Evolutionary conservation across 805 yeast species (phyloP), one percentile per base, ranked within the genome.

Genomic region (Isabelozyma heimii): DNA sequence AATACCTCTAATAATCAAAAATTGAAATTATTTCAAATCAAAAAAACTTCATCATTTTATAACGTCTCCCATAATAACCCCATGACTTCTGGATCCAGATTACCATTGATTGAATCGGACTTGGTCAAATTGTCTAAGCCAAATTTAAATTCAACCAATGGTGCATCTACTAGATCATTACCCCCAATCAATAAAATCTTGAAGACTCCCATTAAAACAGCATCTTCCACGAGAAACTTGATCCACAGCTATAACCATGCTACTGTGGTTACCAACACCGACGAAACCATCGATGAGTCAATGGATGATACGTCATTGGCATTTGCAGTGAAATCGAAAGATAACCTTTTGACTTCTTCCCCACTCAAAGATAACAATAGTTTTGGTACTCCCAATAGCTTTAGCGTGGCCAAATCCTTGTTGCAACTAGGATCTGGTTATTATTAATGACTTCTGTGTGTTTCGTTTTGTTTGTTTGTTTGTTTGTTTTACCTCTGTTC

Each of bases 381-480:
- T 37, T 70, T 72, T 47, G 75, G 75, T n/a, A 73, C 79, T 16
- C 79, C 79, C 45, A 73, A 71, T 58, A 69, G 75, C 46, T 73
- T 73, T 51, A 65, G 70, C 44, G 76, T 73, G 47, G 79, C 79
- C 37, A 73, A 72, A 57, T 70, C 76, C 17, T 70, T 73, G 55
- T 66, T 73, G 49, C 77, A 71, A 58, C 67, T 73, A 55, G 77
- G 79, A 30, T 39, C 50, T 39, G 53, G 50, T 9, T 47, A 44
- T 17, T 47, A 47, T 24, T 35, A 35, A 43, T 28, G 17, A 30
- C 16, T 53, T 53, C 14, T 38, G 15, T 40, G 17, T 26, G n/a
- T 13, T n/a, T 6, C n/a, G n/a, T n/a, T n/a, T n/a, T n/a, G n/a
- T n/a, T 20, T 20, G 24, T 20, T 20, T 20, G 3, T 20, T 20